Percentiles rank a stretch among this genome's conserved stretches.
phyloP scores from a whole-genome alignment of 768 basidiomycete species.

The Leccinum arenicola region DNA sequence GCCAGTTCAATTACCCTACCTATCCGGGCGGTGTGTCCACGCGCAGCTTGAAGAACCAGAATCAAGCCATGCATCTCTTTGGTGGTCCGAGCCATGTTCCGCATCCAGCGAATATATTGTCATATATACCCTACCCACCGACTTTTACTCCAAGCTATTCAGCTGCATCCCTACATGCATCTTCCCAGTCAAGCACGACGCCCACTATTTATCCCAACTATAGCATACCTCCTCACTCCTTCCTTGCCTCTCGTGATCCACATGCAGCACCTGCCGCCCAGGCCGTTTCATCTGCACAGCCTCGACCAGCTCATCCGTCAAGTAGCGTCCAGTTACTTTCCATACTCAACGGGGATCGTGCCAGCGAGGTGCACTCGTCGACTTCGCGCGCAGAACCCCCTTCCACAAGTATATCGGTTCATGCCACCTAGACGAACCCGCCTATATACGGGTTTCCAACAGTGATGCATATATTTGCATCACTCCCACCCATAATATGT shows the following conservation, averaged over 20 bases:
- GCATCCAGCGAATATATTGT: slow-evolving; percentile 3
- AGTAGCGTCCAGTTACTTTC: slow-evolving; percentile 34
- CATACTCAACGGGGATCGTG: slow-evolving; percentile 32
- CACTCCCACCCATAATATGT: slow-evolving; percentile 3
- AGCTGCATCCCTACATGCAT: slow-evolving; percentile 15
- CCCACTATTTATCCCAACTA: slow-evolving; percentile 17
- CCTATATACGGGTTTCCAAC: slow-evolving; percentile 7
- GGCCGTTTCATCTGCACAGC: slow-evolving; percentile 9
- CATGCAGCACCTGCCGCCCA: slow-evolving; percentile 12
- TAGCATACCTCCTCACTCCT: slow-evolving; percentile 8
- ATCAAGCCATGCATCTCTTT: slow-evolving; percentile 12
- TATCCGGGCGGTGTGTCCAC: slow-evolving; percentile 11
- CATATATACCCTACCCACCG: slow-evolving; percentile 15
- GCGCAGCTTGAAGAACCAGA: slow-evolving; percentile 14
- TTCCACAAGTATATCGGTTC: slow-evolving; percentile 15
- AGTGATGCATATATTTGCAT: slow-evolving; percentile 21
- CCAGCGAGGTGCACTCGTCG: slow-evolving; percentile 8
- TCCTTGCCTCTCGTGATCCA: slow-evolving; percentile 14
- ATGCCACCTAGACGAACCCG: slow-evolving; percentile 23
- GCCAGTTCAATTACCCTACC: slow-evolving; percentile 39
- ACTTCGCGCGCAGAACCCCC: slow-evolving; percentile 9
- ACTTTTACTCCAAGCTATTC: slow-evolving; percentile 19
- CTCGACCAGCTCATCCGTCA: slow-evolving; percentile 19
- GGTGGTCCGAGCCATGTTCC: slow-evolving; percentile 5
- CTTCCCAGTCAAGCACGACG: slow-evolving; percentile 6